phyloP scores from a whole-genome alignment of 179 eudicot genomes.

The Camellia oleifera region DNA sequence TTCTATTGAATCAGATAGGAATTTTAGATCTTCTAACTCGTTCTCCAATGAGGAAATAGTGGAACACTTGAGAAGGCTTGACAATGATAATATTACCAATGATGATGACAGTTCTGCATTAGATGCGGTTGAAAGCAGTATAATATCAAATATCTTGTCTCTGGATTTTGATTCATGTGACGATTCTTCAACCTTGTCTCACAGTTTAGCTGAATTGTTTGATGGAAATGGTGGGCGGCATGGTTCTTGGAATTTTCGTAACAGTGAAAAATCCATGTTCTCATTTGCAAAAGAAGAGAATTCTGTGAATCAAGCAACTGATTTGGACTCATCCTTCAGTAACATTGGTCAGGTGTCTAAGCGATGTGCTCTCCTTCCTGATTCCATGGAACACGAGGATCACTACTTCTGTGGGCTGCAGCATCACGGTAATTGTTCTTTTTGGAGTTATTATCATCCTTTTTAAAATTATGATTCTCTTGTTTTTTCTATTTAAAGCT shows the following conservation, averaged over 20 bases:
- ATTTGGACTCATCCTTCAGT: constrained; percentile 22
- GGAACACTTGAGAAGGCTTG: constrained; percentile 50
- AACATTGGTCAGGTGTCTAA: constrained; percentile 18
- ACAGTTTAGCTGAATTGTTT: constrained; percentile 25
- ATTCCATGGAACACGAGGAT: constrained; percentile 28
- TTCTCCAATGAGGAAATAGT: constrained; percentile 58
- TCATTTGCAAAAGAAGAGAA: constrained; percentile 35
- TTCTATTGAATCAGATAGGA: constrained; percentile 35
- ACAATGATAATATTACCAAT: constrained; percentile 22
- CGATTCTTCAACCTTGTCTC: constrained; percentile 34
- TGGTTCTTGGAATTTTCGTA: constrained; percentile 35
- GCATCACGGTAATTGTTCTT: constrained; percentile 31
- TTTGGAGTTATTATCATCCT: background rate
- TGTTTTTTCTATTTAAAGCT: background rate
- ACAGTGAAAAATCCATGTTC: constrained; percentile 32
- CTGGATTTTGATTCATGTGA: constrained; percentile 47
- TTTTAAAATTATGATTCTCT: background rate
- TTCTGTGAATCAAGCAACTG: constrained; percentile 27
- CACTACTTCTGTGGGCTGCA: constrained; percentile 28
- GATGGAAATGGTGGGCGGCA: constrained; percentile 27
- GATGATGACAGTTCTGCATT: constrained; percentile 31
- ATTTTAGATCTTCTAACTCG: constrained; percentile 33
- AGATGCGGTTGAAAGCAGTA: constrained; percentile 46
- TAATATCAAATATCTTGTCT: constrained; percentile 54
- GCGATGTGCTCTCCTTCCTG: constrained; percentile 22